Evolutionary conservation across 176 grass and related monocot genomes (phyloP), one percentile per base, ranked within the genome.

Genomic region (Phragmites australis): DNA sequence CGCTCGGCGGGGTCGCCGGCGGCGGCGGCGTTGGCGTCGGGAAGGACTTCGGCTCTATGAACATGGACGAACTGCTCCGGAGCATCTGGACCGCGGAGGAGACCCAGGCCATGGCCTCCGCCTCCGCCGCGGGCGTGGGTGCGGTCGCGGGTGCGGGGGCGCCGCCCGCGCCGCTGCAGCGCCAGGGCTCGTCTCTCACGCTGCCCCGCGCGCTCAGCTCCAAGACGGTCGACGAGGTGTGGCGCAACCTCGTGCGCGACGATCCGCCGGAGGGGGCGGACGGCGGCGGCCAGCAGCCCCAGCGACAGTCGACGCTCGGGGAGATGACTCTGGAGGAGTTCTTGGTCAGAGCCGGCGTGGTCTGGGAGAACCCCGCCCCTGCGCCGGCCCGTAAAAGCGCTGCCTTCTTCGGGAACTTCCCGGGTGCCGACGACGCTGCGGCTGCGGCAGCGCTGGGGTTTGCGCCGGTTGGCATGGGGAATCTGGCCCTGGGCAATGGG

Each of bases 251-350:
- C 41, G 50, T 92, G 53, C 80, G 77, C 65, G 93, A 91, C 50
- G 84, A 77, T 27, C 48, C 79, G 47, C 70, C 26, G 19, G 48
- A 79, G 6, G 78, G 23, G 2, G n/a, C 69, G 5, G 70, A 68
- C 2, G 46, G 76, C 26, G 56, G 48, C 34, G 73, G 70, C 3
- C 59, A 25, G 26, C 66, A 78, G 46, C 75, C 76, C 6, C 79
- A 75, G 37, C 79, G 68, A 48, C 91, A 92, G 75, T 81, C 85
- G 21, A 94, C 89, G 49, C 85, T 94, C 21, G 94, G 94, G 47
- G 94, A 97, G 87, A 94, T 97, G 72, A 97, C 94, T 51, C 78
- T 97, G 30, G 94, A 94, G 83, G 94, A 97, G 57, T 94, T 97
- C 72, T 53, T 97, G 61, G 91, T 94, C 77, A 87, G 77, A 58